Conservation (phyloP, 768 basidiomycete species). For the Kwoniella europaea region DNA sequence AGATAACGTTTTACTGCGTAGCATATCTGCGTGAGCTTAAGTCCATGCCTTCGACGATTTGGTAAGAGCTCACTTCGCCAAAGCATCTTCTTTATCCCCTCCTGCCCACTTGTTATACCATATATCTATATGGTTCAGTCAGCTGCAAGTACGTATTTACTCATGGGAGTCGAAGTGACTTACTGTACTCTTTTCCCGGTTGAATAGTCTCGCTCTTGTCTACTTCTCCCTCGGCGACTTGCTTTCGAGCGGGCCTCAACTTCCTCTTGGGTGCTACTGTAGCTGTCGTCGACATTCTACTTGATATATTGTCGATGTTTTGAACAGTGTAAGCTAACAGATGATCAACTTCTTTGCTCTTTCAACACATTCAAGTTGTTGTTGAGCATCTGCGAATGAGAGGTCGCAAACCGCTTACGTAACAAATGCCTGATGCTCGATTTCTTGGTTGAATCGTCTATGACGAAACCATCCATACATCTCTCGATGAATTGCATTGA, state of each 20-base stretch:
- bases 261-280: slow-evolving; percentile 60
- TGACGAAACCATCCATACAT: neutral
- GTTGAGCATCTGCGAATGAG: neutral
- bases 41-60: neutral
- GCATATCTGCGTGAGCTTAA: neutral
- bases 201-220: slow-evolving; percentile 86
- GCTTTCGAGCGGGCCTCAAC: slow-evolving; percentile 88
- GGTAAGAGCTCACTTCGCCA: slow-evolving; percentile 75
- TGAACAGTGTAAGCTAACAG: no score
- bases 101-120: slow-evolving; percentile 99
- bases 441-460: neutral
- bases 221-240: slow-evolving; percentile 87
- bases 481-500: neutral
- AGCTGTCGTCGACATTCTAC: neutral
- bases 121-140: slow-evolving; percentile 65
- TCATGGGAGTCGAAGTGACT: slow-evolving; percentile 54
- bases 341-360: no score
- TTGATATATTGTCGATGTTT: no score
- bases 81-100: slow-evolving; percentile 93
- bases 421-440: neutral
- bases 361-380: neutral
- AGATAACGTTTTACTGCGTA: slow-evolving; percentile 83
- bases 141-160: slow-evolving; percentile 13
- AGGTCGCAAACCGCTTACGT: neutral
- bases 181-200: slow-evolving; percentile 95